Evolutionary conservation across 805 yeast genomes (phyloP).

Genomic region (Lachancea sp.): DNA sequence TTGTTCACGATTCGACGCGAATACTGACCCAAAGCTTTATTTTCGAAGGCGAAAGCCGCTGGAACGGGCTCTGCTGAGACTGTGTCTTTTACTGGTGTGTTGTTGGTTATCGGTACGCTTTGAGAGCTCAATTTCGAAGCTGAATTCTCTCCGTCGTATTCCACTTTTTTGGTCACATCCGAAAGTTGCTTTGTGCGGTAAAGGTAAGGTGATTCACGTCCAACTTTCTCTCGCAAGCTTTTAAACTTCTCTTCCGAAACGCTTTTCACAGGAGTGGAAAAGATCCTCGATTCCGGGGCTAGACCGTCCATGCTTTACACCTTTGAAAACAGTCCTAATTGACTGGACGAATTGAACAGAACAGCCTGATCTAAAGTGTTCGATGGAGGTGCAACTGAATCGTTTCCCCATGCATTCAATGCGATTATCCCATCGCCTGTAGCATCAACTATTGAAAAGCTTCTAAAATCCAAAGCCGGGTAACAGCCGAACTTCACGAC

Average conservation of each 20-base stretch:
- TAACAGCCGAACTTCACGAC: no score
- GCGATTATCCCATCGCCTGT: no score
- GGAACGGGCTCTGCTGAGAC: background rate
- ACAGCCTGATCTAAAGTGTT: no score
- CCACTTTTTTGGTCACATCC: background rate
- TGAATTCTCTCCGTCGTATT: background rate
- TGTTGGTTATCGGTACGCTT: background rate
- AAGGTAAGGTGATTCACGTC: constrained; percentile 26
- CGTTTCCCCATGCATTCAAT: no score
- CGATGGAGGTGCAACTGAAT: no score
- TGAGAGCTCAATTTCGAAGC: background rate
- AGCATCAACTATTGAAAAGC: no score
- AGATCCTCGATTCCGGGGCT: constrained; percentile 10
- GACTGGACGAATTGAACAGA: no score
- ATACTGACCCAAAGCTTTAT: constrained; percentile 25
- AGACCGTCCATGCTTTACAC: background rate
- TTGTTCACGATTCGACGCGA: constrained; percentile 36
- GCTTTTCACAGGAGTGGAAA: constrained; percentile 20
- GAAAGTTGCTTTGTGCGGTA: constrained; percentile 21
- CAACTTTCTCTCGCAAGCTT: constrained; percentile 18
- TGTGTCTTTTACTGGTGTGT: background rate
- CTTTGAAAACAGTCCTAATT: no score
- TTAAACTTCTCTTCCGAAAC: constrained; percentile 19
- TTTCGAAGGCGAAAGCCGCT: constrained; percentile 25
- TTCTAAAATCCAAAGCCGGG: no score